Evolutionary conservation across 1,284 basidiomycete species (phyloP).

Genomic region (Wolfiporia cocos): DNA sequence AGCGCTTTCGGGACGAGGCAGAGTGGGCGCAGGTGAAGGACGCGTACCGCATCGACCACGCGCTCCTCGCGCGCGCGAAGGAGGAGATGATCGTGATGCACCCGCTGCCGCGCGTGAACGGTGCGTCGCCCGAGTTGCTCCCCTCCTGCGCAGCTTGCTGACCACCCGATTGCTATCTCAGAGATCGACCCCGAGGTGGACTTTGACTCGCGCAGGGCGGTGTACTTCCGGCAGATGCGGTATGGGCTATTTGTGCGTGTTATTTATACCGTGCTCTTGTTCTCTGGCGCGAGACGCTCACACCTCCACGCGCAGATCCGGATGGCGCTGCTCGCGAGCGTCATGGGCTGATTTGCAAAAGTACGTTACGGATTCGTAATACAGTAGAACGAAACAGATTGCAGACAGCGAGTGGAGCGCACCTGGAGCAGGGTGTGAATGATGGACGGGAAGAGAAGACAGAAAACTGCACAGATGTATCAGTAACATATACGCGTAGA

Average conservation of each 20-base stretch:
- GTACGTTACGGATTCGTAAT: background rate
- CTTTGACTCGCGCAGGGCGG: conserved; percentile 90
- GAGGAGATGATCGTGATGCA: conserved; percentile 99
- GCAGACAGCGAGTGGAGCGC: background rate
- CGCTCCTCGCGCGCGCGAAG: conserved; percentile 87
- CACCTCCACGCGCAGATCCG: conserved; percentile 44
- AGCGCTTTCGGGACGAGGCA: conserved; percentile 78
- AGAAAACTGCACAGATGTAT: background rate
- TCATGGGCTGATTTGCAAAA: conserved; percentile 38
- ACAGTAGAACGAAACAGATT: background rate
- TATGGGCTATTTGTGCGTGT: conserved; percentile 90
- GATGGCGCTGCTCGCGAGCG: conserved; percentile 72
- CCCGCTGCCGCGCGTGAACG: conserved; percentile 90
- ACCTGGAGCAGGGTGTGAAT: background rate
- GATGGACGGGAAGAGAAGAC: background rate
- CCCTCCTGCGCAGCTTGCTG: background rate
- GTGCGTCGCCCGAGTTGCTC: conserved; percentile 33
- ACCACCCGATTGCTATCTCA: conserved; percentile 19
- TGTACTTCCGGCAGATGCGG: conserved; percentile 98
- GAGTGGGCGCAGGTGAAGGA: conserved; percentile 94
- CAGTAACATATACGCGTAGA: too few species aligned
- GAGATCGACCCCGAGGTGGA: conserved; percentile 99
- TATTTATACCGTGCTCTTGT: background rate
- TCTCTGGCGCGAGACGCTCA: background rate
- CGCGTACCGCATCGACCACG: conserved; percentile 91